Percentiles rank a stretch among this genome's conserved stretches.
Conservation (phyloP, 441 rosid genomes). For the Pelargonium citronellum region DNA sequence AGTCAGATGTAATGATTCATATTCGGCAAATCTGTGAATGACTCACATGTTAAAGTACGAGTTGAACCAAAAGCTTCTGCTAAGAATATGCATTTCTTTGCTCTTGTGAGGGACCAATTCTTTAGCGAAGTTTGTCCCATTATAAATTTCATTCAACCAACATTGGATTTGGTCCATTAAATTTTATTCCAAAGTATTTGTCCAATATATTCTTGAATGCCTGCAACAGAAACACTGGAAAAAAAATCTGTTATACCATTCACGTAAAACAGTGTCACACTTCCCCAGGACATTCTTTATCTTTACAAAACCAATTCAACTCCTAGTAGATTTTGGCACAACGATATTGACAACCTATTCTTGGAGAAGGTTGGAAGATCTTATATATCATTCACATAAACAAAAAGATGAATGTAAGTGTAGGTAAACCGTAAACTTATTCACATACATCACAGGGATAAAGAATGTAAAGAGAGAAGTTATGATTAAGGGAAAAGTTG, state of each 20-base stretch:
- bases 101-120: slow-evolving; percentile 1
- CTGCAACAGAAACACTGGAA: neutral
- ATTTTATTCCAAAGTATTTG: neutral
- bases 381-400: neutral
- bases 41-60: neutral
- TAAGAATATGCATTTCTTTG: slow-evolving; percentile 1
- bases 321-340: neutral
- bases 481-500: no score
- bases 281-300: slow-evolving; percentile 19
- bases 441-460: no score
- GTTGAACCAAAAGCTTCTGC: neutral
- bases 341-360: neutral
- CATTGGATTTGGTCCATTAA: neutral
- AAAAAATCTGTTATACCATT: neutral
- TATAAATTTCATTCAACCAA: neutral
- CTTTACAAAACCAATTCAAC: slow-evolving; percentile 4
- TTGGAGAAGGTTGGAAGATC: neutral
- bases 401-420: no score
- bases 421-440: no score
- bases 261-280: slow-evolving; percentile 11
- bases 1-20: neutral
- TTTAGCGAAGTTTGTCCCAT: neutral
- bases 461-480: no score
- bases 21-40: neutral
- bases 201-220: neutral